phyloP scores from a whole-genome alignment of 2,329 filamentous ascomycete genomes.

The Phyllosticta paracitricarpa region DNA sequence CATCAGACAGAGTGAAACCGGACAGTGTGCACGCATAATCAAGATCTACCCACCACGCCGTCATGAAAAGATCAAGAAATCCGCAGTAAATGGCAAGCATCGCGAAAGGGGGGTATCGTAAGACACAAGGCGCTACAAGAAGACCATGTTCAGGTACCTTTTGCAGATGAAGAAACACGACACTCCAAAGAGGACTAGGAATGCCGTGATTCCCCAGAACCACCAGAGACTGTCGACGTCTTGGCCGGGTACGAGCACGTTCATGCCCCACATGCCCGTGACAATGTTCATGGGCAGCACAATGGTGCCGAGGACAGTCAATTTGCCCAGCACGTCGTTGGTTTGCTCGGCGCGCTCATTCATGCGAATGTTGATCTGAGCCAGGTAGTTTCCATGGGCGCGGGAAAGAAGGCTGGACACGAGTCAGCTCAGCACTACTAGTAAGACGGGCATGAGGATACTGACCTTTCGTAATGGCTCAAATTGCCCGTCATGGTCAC shows the following conservation, averaged over 20 bases:
- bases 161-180: slow-evolving; percentile 75
- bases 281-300: slow-evolving; percentile 99
- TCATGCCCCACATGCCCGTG: slow-evolving; percentile 98
- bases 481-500: slow-evolving; percentile 97
- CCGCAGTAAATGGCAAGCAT: neutral
- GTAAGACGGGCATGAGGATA: slow-evolving; percentile 12
- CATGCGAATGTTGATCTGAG: slow-evolving; percentile 98
- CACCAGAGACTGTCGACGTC: slow-evolving; percentile 57
- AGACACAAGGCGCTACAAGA: slow-evolving; percentile 2
- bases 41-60: neutral
- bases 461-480: slow-evolving; percentile 90
- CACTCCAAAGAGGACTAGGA: slow-evolving; percentile 67
- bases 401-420: slow-evolving; percentile 68
- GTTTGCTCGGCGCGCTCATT: slow-evolving; percentile 96
- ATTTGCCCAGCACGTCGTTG: slow-evolving; percentile 83
- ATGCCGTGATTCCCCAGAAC: slow-evolving; percentile 55
- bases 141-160: slow-evolving; percentile 49
- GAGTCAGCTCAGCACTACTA: slow-evolving; percentile 10
- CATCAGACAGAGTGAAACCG: neutral
- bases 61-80: neutral
- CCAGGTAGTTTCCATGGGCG: slow-evolving; percentile 94
- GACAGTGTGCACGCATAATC: neutral
- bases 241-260: slow-evolving; percentile 90
- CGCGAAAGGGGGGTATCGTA: neutral
- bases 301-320: slow-evolving; percentile 93